These are phyloP conservation scores for Candida boidinii DNA, from an alignment of 805 yeast species.

Conservation along the genomic window DNA sequence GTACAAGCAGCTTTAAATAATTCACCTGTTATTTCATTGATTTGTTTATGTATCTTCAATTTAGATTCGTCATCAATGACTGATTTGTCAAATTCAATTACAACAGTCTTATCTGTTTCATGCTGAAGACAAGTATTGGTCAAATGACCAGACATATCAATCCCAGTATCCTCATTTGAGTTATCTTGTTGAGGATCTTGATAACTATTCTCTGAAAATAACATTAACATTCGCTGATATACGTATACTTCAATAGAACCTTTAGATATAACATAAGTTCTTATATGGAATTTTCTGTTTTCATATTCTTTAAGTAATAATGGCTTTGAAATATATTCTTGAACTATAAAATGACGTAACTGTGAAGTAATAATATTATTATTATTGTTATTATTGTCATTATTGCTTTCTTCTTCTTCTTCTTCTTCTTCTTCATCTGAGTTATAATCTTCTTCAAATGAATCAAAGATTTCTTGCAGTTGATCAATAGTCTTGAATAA, in stretches of 20 bases:
- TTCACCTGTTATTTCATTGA: constrained; percentile 58
- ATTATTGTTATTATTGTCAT: constrained; percentile 17
- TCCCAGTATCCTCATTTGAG: constrained; percentile 22
- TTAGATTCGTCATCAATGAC: constrained; percentile 26
- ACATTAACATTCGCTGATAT: constrained; percentile 67
- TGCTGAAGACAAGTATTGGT: constrained; percentile 90
- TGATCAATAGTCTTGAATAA: constrained; percentile 72
- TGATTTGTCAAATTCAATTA: constrained; percentile 57
- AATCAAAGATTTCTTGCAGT: constrained; percentile 74
- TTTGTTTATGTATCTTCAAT: constrained; percentile 37
- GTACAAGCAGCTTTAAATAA: constrained; percentile 72
- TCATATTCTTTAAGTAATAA: constrained; percentile 52
- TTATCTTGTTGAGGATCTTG: constrained; percentile 21
- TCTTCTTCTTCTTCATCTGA: constrained; percentile 52
- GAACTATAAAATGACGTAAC: constrained; percentile 84
- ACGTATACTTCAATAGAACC: constrained; percentile 77
- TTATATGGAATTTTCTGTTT: constrained; percentile 76
- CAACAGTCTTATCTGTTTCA: constrained; percentile 28
- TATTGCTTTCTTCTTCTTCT: constrained; percentile 21
- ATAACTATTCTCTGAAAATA: constrained; percentile 63
- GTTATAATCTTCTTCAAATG: constrained; percentile 68
- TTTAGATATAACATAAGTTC: constrained; percentile 71
- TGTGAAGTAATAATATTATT: constrained; percentile 79
- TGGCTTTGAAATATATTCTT: constrained; percentile 68
- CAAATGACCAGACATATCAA: constrained; percentile 64